A percentile compares a stretch with the other conserved stretches of the same genome.
Conservation (phyloP, 2,329 filamentous ascomycete species). For the Myriosclerotinia duriaeana region DNA sequence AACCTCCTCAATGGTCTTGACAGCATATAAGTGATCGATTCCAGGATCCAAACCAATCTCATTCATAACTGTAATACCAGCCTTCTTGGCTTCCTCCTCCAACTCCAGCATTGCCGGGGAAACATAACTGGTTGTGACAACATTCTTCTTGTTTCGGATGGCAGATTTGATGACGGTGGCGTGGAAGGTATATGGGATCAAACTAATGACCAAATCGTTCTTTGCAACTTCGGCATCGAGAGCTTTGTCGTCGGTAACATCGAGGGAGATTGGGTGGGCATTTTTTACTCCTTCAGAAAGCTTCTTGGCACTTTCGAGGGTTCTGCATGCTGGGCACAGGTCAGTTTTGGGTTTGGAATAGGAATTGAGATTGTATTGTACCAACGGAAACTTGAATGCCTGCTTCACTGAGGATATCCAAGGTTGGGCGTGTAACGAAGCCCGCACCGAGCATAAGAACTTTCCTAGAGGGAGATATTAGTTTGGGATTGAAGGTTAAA, state of each 20-base stretch:
- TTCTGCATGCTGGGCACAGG: conserved; percentile 10
- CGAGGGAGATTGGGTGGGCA: conserved; percentile 60
- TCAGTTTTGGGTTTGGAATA: not conserved
- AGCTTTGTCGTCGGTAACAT: conserved; percentile 73
- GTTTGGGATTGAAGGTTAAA: not conserved
- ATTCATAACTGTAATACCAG: conserved; percentile 96
- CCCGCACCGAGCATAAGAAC: conserved; percentile 53
- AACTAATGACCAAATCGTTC: conserved; percentile 73
- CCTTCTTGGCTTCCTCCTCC: conserved; percentile 77
- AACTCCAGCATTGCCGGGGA: conserved; percentile 91
- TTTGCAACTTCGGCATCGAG: conserved; percentile 79
- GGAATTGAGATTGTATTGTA: conserved; percentile 36
- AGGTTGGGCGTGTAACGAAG: conserved; percentile 57
- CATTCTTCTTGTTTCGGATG: conserved; percentile 91
- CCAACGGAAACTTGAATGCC: conserved; percentile 58
- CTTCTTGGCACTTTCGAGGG: conserved; percentile 72
- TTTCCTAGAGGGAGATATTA: conserved; percentile 25
- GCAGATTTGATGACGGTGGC: conserved; percentile 88
- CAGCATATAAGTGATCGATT: conserved; percentile 72
- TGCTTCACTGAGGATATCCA: conserved; percentile 57
- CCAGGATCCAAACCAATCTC: conserved; percentile 79
- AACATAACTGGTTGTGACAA: conserved; percentile 93
- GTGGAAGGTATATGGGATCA: conserved; percentile 93
- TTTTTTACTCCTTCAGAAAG: conserved; percentile 66
- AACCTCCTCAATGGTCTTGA: conserved; percentile 86